phyloP scores from a whole-genome alignment of 2,329 filamentous ascomycete genomes.

The Hymenoscyphus fructigenus region DNA sequence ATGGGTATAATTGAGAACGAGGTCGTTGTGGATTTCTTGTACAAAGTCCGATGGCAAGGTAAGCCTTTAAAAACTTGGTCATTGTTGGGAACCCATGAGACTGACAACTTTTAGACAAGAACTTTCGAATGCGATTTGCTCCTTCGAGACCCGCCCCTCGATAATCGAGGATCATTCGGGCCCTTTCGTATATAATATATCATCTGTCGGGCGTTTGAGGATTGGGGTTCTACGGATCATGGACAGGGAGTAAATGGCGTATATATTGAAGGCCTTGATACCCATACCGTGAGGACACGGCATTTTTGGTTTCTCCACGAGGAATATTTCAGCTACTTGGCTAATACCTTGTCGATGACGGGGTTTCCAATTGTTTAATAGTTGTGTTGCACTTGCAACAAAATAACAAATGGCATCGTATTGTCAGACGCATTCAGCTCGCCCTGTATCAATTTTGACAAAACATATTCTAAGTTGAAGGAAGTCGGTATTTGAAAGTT shows the following conservation, averaged over 20 bases:
- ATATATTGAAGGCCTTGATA: slow-evolving; percentile 12
- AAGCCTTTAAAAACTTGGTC: slow-evolving; percentile 5
- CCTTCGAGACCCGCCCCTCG: slow-evolving; percentile 31
- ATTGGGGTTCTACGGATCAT: neutral
- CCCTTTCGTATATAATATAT: slow-evolving; percentile 1
- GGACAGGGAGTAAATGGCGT: slow-evolving; percentile 10
- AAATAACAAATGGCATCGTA: too few species aligned
- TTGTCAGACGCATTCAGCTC: too few species aligned
- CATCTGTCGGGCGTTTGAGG: slow-evolving; percentile 12
- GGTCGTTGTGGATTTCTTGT: slow-evolving; percentile 63
- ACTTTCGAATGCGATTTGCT: slow-evolving; percentile 41
- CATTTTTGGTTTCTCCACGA: neutral
- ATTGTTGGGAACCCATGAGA: neutral
- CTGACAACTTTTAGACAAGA: slow-evolving; percentile 38
- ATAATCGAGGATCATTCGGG: slow-evolving; percentile 13
- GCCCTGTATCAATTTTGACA: too few species aligned
- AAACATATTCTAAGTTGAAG: too few species aligned
- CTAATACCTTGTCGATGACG: too few species aligned
- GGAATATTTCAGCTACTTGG: neutral
- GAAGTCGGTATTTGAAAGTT: too few species aligned
- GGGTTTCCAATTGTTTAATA: too few species aligned
- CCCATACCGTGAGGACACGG: slow-evolving; percentile 7
- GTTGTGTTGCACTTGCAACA: too few species aligned
- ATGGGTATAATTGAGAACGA: slow-evolving; percentile 79
- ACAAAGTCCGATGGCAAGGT: slow-evolving; percentile 40